Evolutionary conservation across 2,329 filamentous ascomycete genomes (phyloP).

Genomic region (Paraphoma sp.): DNA sequence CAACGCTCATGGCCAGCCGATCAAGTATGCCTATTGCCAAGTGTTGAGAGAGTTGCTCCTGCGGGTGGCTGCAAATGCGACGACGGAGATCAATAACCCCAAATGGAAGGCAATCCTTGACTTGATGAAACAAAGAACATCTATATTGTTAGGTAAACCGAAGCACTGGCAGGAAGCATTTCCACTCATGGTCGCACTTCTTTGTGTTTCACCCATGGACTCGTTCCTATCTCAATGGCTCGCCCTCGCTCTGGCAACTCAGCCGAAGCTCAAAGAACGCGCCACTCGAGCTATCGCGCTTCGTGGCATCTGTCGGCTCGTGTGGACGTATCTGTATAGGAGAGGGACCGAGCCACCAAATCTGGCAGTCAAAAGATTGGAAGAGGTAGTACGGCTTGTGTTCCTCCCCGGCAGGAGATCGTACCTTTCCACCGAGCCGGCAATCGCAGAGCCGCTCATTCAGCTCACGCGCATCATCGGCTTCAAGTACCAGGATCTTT

Average conservation of each 20-base stretch:
- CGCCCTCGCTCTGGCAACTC: constrained; percentile 76
- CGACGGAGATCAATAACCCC: constrained; percentile 75
- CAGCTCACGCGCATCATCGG: constrained; percentile 95
- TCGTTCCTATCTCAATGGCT: constrained; percentile 87
- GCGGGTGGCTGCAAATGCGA: constrained; percentile 83
- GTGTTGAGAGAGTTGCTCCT: constrained; percentile 86
- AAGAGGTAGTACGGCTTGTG: constrained; percentile 86
- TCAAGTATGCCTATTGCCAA: constrained; percentile 95
- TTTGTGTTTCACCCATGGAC: constrained; percentile 88
- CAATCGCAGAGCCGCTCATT: constrained; percentile 88
- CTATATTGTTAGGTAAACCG: constrained; percentile 87
- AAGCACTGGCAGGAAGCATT: constrained; percentile 92
- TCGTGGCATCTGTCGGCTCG: constrained; percentile 84
- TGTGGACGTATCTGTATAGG: constrained; percentile 95
- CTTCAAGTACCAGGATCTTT: constrained; percentile 91
- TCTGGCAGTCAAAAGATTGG: constrained; percentile 76
- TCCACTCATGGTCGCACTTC: constrained; percentile 82
- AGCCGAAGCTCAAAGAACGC: constrained; percentile 84
- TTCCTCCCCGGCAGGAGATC: constrained; percentile 81
- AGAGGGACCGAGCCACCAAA: constrained; percentile 71
- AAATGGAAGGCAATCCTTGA: constrained; percentile 89
- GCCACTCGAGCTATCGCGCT: constrained; percentile 78
- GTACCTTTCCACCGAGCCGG: constrained; percentile 80
- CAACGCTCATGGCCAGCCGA: constrained; percentile 82
- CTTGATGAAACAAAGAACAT: constrained; percentile 77